Evolutionary conservation across 805 yeast species (phyloP), one percentile per base, ranked within the genome.

Genomic region (Nakazawaea siamensis): DNA sequence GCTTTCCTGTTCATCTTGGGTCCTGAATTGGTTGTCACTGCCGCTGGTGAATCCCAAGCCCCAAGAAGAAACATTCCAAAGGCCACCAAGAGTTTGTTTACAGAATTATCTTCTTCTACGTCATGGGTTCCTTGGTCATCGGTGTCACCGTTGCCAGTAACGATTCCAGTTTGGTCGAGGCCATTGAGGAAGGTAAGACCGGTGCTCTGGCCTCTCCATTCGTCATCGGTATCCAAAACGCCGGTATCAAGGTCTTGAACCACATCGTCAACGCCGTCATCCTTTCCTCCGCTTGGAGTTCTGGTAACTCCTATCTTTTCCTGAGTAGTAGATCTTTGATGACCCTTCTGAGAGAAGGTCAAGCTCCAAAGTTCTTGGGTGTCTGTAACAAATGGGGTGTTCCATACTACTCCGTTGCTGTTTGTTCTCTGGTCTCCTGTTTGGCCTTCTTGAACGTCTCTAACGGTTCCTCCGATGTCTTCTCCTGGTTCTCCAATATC

Each of bases 121-220:
- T 55, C 30, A 29, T 35, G 19, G 57, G 58, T 32, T 48, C 55
- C 51, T 27, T 70, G 40, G 61, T 64, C 40, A 58, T 70, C 44
- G 75, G 76, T 40, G 64, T 68, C 62, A 60, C 69, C 46, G 76
- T 66, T 34, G 54, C 62, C 29, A 56, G 58, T 14, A 57, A 53
- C 24, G 69, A 67, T 46, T 51, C 50, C 27, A 51, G 61, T 39
- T 57, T 68, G 33, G 56, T 70, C 45, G 46, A 45, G 31, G 72
- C 71, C 13, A 55, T 70, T 45, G 63, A 59, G n/a, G 58, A 62
- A 24, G 79, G 76, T 45, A 42, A 54, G 11, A 46, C 62, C 11
- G 73, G 76, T 43, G 92, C 94, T 4, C 73, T 79, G 30, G 90
- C 90, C 15, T 81, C 94, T 12, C 95, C 95, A 23, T 86, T 82